Evolutionary conservation across 345 rosid genomes (phyloP), one percentile per base, ranked within the genome.

Genomic region (Carallia brachiata): DNA sequence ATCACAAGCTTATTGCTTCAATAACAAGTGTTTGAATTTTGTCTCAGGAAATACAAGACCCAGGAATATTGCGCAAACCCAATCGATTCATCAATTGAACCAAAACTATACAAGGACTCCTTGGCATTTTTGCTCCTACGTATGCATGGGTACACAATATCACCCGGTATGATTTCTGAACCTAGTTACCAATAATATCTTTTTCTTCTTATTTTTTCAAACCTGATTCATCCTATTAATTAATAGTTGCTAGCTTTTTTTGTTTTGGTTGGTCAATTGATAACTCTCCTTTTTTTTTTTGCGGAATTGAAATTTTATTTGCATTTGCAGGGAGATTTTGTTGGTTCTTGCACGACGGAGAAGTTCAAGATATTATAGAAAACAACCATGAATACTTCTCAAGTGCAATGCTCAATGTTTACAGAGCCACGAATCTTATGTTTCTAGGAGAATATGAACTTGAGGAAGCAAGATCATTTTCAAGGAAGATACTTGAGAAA

Each of bases 361-460:
- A 77, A 73, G 71, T 72, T 56, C 75, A 56, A 61, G n/a, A 82
- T 55, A 70, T 66, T 23, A 63, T 86, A 0, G 82, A 78, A 61
- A 69, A 74, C 6, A 70, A 86, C 19, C 31, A 34, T 4, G 83
- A 83, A 12, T 68, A 64, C 30, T 79, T 84, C 52, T 62, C 78
- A 32, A 74, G 56, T 6, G 77, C 65, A 52, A 68, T 88, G 79
- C 78, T 88, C 34, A 81, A 84, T 63, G 79, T 88, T 63, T 70
- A 88, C 59, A 73, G 81, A 79, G 92, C 92, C 31, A 82, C 89
- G 13, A 82, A 83, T 60, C 71, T 90, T 66, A 86, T 83, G 86
- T 88, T 90, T 50, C 79, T 80, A 0, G 88, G 75, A 1, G 96
- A 90, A 73, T 31, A 59, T 36, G 80, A 84, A 66, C 77, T 84